Evolutionary conservation across 257 asterid genomes (phyloP).

Genomic region (Nicotiana obtusifolia): DNA sequence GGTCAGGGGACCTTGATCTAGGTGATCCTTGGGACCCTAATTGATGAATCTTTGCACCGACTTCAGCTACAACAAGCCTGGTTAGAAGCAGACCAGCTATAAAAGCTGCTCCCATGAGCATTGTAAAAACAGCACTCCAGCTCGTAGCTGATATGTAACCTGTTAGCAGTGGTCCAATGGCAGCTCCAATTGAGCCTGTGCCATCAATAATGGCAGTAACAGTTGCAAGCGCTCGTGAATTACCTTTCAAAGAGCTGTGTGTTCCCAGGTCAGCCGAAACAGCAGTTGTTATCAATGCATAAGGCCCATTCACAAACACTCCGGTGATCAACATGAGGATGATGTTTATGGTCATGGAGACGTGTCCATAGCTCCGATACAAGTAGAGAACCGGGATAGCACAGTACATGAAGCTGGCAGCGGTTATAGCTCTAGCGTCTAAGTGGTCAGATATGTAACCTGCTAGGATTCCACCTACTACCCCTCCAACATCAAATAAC

Average conservation of each 20-base stretch:
- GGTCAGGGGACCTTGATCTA: conserved; percentile 21
- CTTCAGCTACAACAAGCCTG: conserved; percentile 80
- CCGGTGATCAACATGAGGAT: conserved; percentile 78
- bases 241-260: conserved; percentile 84
- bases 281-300: conserved; percentile 92
- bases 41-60: conserved; percentile 54
- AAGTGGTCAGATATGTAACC: conserved; percentile 85
- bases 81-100: conserved; percentile 81
- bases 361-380: conserved; percentile 74
- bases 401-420: conserved; percentile 96
- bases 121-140: conserved; percentile 83
- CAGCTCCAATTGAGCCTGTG: conserved; percentile 97
- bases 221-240: conserved; percentile 80
- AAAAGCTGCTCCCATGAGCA: conserved; percentile 88
- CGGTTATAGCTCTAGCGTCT: conserved; percentile 83
- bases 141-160: conserved; percentile 84
- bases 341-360: conserved; percentile 63
- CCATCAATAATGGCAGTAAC: conserved; percentile 96
- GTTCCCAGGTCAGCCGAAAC: conserved; percentile 99
- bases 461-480: conserved; percentile 83
- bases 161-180: conserved; percentile 82
- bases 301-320: conserved; percentile 85
- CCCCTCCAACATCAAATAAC: conserved; percentile 89
- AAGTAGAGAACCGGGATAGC: conserved; percentile 87
- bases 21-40: conserved; percentile 24